phyloP scores from a whole-genome alignment of 1,139 yeast genomes.

The Saccharomyces hybrid region DNA sequence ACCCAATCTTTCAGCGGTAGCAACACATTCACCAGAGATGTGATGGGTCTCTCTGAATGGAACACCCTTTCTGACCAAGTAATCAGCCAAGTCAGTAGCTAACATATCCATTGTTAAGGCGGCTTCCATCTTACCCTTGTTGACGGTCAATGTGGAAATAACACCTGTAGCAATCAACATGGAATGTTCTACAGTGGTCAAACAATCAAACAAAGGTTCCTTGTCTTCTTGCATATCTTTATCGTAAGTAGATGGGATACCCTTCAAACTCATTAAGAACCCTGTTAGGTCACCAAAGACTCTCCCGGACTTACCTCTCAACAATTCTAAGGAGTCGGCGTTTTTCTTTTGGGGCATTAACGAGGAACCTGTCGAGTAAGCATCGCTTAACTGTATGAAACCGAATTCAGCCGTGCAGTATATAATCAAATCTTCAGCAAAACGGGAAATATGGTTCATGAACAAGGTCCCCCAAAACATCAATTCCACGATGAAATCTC shows the following conservation, averaged over 20 bases:
- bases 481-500: slow-evolving; percentile 96
- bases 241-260: slow-evolving; percentile 94
- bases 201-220: slow-evolving; percentile 89
- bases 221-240: slow-evolving; percentile 99
- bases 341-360: slow-evolving; percentile 99
- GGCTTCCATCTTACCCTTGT: slow-evolving; percentile 66
- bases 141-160: slow-evolving; percentile 70
- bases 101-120: slow-evolving; percentile 98
- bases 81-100: slow-evolving; percentile 97
- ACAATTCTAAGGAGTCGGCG: slow-evolving; percentile 89
- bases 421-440: slow-evolving; percentile 89
- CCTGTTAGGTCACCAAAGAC: slow-evolving; percentile 94
- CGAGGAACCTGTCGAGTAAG: slow-evolving; percentile 96
- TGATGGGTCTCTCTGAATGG: slow-evolving; percentile 99
- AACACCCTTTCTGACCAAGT: slow-evolving; percentile 93
- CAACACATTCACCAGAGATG: slow-evolving; percentile 95
- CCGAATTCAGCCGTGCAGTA: slow-evolving; percentile 98
- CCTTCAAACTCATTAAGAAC: slow-evolving; percentile 89
- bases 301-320: slow-evolving; percentile 96
- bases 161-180: slow-evolving; percentile 94
- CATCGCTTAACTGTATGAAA: slow-evolving; percentile 86
- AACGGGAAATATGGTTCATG: slow-evolving; percentile 90
- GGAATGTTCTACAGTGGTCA: slow-evolving; percentile 88
- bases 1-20: slow-evolving; percentile 71
- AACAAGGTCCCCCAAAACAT: slow-evolving; percentile 94